These are phyloP conservation scores for Rhodosporidiobolus odoratus DNA, from an alignment of 768 basidiomycete species.

Conservation along the genomic window DNA sequence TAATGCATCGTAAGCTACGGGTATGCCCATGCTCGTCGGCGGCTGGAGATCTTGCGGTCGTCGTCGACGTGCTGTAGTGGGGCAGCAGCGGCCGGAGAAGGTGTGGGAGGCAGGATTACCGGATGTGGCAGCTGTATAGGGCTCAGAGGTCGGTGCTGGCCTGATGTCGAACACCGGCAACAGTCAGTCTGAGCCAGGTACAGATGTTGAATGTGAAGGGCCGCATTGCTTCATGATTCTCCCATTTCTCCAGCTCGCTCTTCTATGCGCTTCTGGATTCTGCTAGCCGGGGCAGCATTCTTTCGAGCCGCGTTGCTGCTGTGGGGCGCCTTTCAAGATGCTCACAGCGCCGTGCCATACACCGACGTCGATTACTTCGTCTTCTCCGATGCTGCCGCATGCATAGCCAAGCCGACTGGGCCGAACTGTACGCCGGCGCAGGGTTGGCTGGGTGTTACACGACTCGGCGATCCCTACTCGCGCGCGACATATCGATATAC, in stretches of 20 bases:
- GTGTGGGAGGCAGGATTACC: not conserved
- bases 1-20: conserved; percentile 22
- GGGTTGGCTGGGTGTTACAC: conserved; percentile 3
- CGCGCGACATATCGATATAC: conserved; percentile 95
- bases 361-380: conserved; percentile 98
- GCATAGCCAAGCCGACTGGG: conserved; percentile 53
- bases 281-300: conserved; percentile 46
- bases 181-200: not conserved
- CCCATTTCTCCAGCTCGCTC: not conserved
- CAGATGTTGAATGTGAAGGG: too few species aligned
- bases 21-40: not conserved
- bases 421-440: conserved; percentile 42
- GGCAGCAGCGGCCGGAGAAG: too few species aligned
- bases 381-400: conserved; percentile 82
- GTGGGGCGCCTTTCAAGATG: conserved; percentile 87
- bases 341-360: conserved; percentile 75
- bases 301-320: conserved; percentile 66
- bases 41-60: not conserved
- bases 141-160: too few species aligned
- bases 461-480: conserved; percentile 66
- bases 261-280: conserved; percentile 7
- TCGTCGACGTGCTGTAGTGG: not conserved
- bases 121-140: too few species aligned
- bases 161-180: too few species aligned
- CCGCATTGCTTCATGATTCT: not conserved